Evolutionary conservation across 495 filamentous ascomycete species (phyloP).

Genomic region (Aspergillus conjunctus): DNA sequence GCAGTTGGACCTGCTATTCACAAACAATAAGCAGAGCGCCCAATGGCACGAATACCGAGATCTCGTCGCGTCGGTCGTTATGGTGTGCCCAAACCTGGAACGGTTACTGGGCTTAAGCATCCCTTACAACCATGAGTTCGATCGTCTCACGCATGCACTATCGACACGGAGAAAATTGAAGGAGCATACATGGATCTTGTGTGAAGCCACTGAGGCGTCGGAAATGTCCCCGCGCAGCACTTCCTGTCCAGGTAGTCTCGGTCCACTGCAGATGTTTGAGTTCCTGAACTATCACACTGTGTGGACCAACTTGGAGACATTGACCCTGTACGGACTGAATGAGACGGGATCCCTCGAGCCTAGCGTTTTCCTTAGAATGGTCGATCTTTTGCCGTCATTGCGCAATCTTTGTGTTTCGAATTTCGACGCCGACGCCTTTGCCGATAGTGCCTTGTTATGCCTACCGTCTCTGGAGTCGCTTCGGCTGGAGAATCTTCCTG

Average conservation of each 20-base stretch:
- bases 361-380: constrained; percentile 65
- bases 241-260: constrained; percentile 56
- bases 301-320: constrained; percentile 72
- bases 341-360: constrained; percentile 63
- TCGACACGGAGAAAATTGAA: constrained; percentile 72
- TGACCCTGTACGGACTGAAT: constrained; percentile 68
- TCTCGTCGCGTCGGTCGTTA: constrained; percentile 75
- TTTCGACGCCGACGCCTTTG: constrained; percentile 72
- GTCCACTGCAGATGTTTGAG: constrained; percentile 61
- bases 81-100: constrained; percentile 86
- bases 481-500: constrained; percentile 73
- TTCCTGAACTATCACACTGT: constrained; percentile 71
- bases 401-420: constrained; percentile 73
- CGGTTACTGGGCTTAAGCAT: constrained; percentile 69
- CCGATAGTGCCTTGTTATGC: constrained; percentile 66
- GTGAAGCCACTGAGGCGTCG: constrained; percentile 48
- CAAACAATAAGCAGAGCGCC: constrained; percentile 47
- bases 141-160: constrained; percentile 75
- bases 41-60: constrained; percentile 67
- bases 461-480: constrained; percentile 75
- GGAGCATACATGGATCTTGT: constrained; percentile 79
- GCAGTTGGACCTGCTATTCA: constrained; percentile 53
- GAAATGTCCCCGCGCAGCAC: constrained; percentile 48
- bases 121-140: constrained; percentile 70
- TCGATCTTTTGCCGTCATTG: constrained; percentile 68